Percentiles rank a stretch among this genome's conserved stretches.
Conservation (phyloP, 169 alveolate genomes). For the Plasmodium malariae region DNA sequence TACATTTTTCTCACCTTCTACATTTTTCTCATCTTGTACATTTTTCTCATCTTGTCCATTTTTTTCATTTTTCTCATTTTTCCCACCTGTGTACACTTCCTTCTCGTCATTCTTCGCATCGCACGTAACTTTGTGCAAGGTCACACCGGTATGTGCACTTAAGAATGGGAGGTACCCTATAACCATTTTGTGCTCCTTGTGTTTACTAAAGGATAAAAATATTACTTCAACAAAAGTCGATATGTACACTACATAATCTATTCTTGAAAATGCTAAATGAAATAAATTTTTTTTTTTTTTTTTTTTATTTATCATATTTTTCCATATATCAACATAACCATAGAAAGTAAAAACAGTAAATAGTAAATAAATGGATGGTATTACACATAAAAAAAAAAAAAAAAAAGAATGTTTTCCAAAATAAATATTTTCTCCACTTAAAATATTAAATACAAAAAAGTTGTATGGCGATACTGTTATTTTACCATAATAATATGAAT, state of each 20-base stretch:
- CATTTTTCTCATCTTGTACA: background rate
- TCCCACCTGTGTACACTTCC: too few species aligned
- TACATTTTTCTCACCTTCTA: background rate
- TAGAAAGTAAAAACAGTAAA: conserved; percentile 37
- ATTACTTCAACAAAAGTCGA: conserved; percentile 46
- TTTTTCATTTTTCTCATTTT: background rate
- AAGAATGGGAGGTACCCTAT: conserved; percentile 49
- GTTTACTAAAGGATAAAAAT: conserved; percentile 46
- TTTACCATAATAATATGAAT: conserved; percentile 48
- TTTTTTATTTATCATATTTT: background rate
- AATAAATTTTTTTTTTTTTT: conserved; percentile 6
- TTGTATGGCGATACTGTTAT: conserved; percentile 30
- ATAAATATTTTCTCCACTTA: conserved; percentile 35
- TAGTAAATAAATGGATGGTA: conserved; percentile 42
- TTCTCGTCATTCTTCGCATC: background rate
- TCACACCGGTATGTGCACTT: conserved; percentile 7
- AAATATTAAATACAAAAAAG: conserved; percentile 49
- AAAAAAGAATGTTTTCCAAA: conserved; percentile 39
- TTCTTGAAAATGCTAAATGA: background rate
- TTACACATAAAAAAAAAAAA: conserved; percentile 30
- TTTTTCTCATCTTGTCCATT: background rate
- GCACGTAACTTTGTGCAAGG: background rate
- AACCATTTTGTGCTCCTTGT: conserved; percentile 60
- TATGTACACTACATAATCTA: conserved; percentile 25
- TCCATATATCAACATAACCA: background rate